A percentile compares a stretch with the other conserved stretches of the same genome.
phyloP scores from a whole-genome alignment of 768 basidiomycete species.

The Lentinus brumalis region DNA sequence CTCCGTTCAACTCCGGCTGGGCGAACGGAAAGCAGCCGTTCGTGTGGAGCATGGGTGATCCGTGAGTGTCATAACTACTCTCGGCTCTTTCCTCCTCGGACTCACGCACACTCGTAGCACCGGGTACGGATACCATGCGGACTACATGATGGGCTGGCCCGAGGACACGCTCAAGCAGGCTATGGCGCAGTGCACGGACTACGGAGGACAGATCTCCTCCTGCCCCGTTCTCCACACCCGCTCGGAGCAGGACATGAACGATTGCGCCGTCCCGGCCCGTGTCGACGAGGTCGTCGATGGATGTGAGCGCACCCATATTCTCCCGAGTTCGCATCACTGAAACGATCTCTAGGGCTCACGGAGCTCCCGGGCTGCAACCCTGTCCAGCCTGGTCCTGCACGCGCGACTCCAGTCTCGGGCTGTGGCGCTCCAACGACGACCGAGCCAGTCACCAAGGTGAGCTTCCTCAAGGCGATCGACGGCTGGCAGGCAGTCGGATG shows the following conservation, averaged over 20 bases:
- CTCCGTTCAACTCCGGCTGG: slow-evolving; percentile 24
- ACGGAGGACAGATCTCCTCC: background rate
- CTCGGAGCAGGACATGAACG: slow-evolving; percentile 5
- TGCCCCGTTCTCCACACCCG: slow-evolving; percentile 3
- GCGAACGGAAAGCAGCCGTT: slow-evolving; percentile 35
- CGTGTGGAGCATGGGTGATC: slow-evolving; percentile 45
- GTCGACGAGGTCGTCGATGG: background rate
- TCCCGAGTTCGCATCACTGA: background rate
- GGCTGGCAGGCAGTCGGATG: slow-evolving; percentile 2
- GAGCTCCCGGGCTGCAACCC: slow-evolving; percentile 4
- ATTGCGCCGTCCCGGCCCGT: slow-evolving; percentile 1
- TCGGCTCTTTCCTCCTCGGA: background rate
- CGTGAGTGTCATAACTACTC: slow-evolving; percentile 9
- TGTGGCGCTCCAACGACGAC: slow-evolving; percentile 1
- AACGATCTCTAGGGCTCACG: background rate
- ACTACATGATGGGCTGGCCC: slow-evolving; percentile 47
- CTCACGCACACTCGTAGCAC: slow-evolving; percentile 20
- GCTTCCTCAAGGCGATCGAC: background rate
- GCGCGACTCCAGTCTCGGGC: slow-evolving; percentile 1
- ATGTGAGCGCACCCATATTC: background rate
- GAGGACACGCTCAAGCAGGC: slow-evolving; percentile 39
- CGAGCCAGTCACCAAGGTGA: background rate
- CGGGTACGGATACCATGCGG: slow-evolving; percentile 42
- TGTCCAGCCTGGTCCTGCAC: background rate
- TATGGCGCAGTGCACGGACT: slow-evolving; percentile 32